Evolutionary conservation across 2,329 filamentous ascomycete species (phyloP).

Genomic region (Zymoseptoria passerinii): DNA sequence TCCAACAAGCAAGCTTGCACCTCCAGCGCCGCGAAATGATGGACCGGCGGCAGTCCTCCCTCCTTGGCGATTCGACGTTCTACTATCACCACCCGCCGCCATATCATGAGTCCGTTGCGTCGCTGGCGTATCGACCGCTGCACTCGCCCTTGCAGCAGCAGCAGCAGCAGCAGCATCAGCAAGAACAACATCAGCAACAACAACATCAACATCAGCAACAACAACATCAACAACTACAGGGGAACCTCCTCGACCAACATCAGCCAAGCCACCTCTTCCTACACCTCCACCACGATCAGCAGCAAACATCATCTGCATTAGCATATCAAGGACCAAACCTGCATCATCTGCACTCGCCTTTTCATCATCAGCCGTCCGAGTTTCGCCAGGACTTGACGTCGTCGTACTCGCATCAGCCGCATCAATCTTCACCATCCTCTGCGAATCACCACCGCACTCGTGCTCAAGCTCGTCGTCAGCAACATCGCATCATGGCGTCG

Average conservation of each 20-base stretch:
- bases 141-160: slow-evolving; percentile 34
- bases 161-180: slow-evolving; percentile 13
- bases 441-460: slow-evolving; percentile 17
- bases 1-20: slow-evolving; percentile 16
- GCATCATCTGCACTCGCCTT: slow-evolving; percentile 7
- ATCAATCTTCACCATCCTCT: slow-evolving; percentile 1
- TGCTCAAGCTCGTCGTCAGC: slow-evolving; percentile 15
- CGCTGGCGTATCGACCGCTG: slow-evolving; percentile 32
- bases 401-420: slow-evolving; percentile 3
- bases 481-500: slow-evolving; percentile 31
- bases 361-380: neutral
- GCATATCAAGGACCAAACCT: slow-evolving; percentile 19
- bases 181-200: slow-evolving; percentile 4
- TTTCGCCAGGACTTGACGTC: neutral
- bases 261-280: neutral
- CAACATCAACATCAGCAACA: neutral
- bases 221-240: neutral
- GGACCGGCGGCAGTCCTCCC: slow-evolving; percentile 20
- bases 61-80: slow-evolving; percentile 17
- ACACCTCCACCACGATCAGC: slow-evolving; percentile 11
- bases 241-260: neutral
- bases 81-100: slow-evolving; percentile 15
- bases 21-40: slow-evolving; percentile 11
- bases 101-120: slow-evolving; percentile 28
- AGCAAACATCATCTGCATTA: slow-evolving; percentile 18